Base-by-base conservation (phyloP, 2,329 filamentous ascomycete species). In the Raffaelea deltoideospora region DNA sequence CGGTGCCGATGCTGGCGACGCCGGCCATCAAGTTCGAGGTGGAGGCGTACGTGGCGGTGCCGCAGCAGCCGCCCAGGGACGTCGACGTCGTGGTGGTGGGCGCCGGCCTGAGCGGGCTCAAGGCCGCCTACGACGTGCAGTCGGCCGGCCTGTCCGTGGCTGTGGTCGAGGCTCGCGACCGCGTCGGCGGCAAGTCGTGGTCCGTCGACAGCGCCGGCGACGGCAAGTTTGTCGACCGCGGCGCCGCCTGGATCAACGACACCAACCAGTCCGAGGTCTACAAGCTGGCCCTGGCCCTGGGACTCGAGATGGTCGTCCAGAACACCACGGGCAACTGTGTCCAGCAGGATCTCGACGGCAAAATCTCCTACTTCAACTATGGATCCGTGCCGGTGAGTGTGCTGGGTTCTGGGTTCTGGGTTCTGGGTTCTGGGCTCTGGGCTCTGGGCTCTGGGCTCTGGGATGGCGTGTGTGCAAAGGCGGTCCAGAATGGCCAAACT, bases 211-310 rank as follows among this genome's bases (percentile, higher is more conserved):
- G 6, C 19, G 20, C 9, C 23, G 29, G 29, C 35, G 13, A 26
- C 4, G 29, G 35, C 28, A 11, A 10, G 11, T 7, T 36, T 31
- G 37, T 42, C 4, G 42, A 43, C 20, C 34, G 31, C 10, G 42
- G 42, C 27, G 37, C 39, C 1, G 42, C 42, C 2, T 43, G 42
- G 42, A 42, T 43, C 37, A 43, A 43, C 35, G 37, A 39, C 31
- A 35, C 31, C 3, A 43, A 42, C 42, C 42, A 43, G 37, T 15
- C 30, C n/a, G 23, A 36, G 19, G 35, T 37, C 27, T 36, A 17
- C 10, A 30, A 15, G 10, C 35, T 42, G 15, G 17, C 34, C 19
- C 37, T 33, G 23, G 32, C 34, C 6, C 35, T 42, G 6, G 35
- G 37, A 2, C 40, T 42, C 4, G 29, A 35, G 20, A 27, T 37